Conservation (phyloP, 257 asterid species). For the Fraxinus excelsior region DNA sequence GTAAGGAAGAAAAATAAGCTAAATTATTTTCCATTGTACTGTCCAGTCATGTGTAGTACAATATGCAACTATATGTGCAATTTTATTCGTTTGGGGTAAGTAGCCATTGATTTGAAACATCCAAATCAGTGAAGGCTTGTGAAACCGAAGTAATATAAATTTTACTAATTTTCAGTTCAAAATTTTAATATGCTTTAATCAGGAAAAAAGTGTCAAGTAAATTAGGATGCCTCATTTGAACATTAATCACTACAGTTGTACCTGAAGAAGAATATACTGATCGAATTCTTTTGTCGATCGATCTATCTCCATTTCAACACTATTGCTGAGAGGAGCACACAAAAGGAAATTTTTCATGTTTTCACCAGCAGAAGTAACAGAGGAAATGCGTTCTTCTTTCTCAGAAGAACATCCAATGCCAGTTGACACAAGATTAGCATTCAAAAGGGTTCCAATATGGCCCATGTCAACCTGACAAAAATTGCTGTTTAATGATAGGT, state of each 20-base stretch:
- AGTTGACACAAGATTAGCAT: constrained; percentile 61
- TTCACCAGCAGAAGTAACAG: constrained; percentile 49
- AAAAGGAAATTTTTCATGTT: constrained; percentile 35
- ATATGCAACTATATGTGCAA: not conserved
- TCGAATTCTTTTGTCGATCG: constrained; percentile 58
- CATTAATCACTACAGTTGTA: constrained; percentile 16
- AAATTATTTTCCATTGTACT: not conserved
- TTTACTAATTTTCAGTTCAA: not conserved
- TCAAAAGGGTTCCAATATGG: constrained; percentile 46
- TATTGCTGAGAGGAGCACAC: constrained; percentile 17
- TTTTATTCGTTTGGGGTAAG: not conserved
- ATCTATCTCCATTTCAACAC: constrained; percentile 53
- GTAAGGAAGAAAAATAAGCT: not conserved
- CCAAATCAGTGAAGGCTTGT: not conserved
- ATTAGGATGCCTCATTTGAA: not conserved
- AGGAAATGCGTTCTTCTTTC: constrained; percentile 60
- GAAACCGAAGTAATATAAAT: not conserved
- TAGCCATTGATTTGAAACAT: not conserved
- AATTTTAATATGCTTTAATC: not conserved
- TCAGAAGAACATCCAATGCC: constrained; percentile 66
- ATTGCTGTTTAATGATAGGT: constrained; percentile 47
- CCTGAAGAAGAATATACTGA: constrained; percentile 64
- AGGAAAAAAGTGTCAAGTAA: not conserved
- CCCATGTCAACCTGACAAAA: constrained; percentile 39
- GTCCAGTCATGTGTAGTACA: not conserved